phyloP scores from a whole-genome alignment of 2,329 filamentous ascomycete genomes.

The Colletotrichum sp. region DNA sequence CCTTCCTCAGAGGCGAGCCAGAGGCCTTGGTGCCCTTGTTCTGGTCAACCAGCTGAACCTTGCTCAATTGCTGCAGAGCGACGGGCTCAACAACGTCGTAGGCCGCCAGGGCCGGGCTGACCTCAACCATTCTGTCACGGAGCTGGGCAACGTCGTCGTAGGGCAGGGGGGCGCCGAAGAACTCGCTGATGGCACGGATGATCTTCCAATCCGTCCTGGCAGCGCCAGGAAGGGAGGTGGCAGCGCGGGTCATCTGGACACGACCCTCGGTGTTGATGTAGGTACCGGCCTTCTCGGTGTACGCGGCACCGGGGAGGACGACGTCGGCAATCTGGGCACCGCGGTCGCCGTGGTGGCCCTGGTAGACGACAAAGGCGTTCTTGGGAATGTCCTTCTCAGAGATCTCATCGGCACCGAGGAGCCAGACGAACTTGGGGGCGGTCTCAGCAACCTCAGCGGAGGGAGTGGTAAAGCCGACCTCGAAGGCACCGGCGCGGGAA shows the following conservation, averaged over 20 bases:
- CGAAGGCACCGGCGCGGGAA: constrained; percentile 90
- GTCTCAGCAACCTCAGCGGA: constrained; percentile 82
- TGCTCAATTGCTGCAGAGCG: constrained; percentile 77
- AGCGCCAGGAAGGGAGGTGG: constrained; percentile 86
- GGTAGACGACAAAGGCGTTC: constrained; percentile 96
- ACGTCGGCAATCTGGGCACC: constrained; percentile 94
- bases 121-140: constrained; percentile 92
- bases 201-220: constrained; percentile 99
- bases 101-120: constrained; percentile 85
- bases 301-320: constrained; percentile 90
- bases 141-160: constrained; percentile 93
- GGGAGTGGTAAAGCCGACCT: constrained; percentile 91
- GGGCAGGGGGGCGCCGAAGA: constrained; percentile 83
- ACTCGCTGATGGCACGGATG: constrained; percentile 89
- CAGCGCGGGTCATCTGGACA: constrained; percentile 90
- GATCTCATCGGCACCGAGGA: constrained; percentile 94
- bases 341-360: constrained; percentile 95
- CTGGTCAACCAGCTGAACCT: constrained; percentile 93
- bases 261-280: constrained; percentile 98
- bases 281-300: constrained; percentile 95
- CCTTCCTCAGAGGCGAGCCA: constrained; percentile 78
- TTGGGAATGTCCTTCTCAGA: constrained; percentile 86
- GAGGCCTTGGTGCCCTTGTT: constrained; percentile 86
- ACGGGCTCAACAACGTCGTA: constrained; percentile 92
- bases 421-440: constrained; percentile 94